Evolutionary conservation across 2,329 filamentous ascomycete genomes (phyloP), one percentile per base, ranked within the genome.

Genomic region (Trichoderma sp.): DNA sequence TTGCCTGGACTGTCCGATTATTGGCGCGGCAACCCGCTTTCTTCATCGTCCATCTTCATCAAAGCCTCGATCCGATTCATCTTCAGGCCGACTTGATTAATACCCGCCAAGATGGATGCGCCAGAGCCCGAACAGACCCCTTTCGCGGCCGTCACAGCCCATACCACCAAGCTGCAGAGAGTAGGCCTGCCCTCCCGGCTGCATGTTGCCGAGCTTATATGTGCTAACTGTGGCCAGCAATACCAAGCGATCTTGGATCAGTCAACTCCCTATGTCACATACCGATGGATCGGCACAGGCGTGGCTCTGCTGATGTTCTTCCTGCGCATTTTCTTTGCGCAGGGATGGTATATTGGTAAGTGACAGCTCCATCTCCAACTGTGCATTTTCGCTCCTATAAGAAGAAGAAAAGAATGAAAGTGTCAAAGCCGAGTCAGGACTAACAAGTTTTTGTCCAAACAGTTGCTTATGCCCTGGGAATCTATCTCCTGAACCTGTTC

Each of bases 401-500:
- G 2, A 21, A 3, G 6, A 24, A 4, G n/a, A n/a, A 37, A 8
- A 27, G 31, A 40, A 11, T 24, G 3, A 60, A 1, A n/a, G 35
- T 21, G 13, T 13, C 13, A 27, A 27, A 21, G 21, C 2, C n/a
- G 14, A 49, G 5, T 3, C 7, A 19, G 33, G 2, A 21, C 60
- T 69, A 59, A 69, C 55, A 33, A 61, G 33, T 19, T 24, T 19
- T 40, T 16, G 10, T 31, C 13, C 29, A 16, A 24, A 55, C 75
- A 97, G 96, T 99, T 76, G 95, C 94, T 74, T 99, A 99, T 82
- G 96, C 95, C 47, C 90, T 99, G 68, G 96, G 95, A 75, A 99
- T 99, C 82, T 99, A 99, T 85, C 92, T 99, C 59, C 90, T 99
- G 71, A 99, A 99, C 84, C 90, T 99, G 71, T 99, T 99, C 88